Base-by-base conservation (phyloP, 257 asterid species). In the Salvia splendens region DNA sequence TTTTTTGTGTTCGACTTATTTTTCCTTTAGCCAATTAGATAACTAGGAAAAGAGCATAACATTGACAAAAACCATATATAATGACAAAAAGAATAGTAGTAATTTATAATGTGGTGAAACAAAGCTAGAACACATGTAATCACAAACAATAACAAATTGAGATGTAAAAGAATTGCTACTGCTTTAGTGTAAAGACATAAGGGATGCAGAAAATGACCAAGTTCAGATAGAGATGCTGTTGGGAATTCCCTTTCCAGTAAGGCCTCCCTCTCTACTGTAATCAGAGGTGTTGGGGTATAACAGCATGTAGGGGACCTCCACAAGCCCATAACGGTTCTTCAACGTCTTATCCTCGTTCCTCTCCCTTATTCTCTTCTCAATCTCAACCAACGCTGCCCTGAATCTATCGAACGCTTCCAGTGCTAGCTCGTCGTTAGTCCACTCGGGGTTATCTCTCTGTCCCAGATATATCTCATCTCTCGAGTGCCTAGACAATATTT, bases 161-260 rank as follows among this genome's bases (percentile, higher is more conserved):
- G 30, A 24, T 24, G 30, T 24, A 24, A 24, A 24, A 24, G 30
- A 24, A 24, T 24, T 0, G 2, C 30, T 24, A 24, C 30, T 24
- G 1, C 30, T 24, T 24, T 24, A 24, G 30, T 24, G 30, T 1
- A 1, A 24, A 20, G 30, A 24, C 30, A 24, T 24, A 24, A 24
- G 30, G 30, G 30, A 24, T 24, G 30, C 30, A 24, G 30, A 33
- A 33, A 33, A 3, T 43, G 48, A 43, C 12, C 48, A 11, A 11
- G 4, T 78, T 85, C 73, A 87, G 20, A 89, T 87, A 4, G 95
- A 83, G 76, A 89, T 47, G 41, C 96, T 89, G 68, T 89, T 89
- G 0, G 96, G 96, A 54, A 89, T 80, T 33, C 96, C 96, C 69
- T 68, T 81, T 49, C 81, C 96, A n/a, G 85, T 81, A 49, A 89